Evolutionary conservation across 306 rosid genomes (phyloP).

Genomic region (Sphenostylis stenocarpa): DNA sequence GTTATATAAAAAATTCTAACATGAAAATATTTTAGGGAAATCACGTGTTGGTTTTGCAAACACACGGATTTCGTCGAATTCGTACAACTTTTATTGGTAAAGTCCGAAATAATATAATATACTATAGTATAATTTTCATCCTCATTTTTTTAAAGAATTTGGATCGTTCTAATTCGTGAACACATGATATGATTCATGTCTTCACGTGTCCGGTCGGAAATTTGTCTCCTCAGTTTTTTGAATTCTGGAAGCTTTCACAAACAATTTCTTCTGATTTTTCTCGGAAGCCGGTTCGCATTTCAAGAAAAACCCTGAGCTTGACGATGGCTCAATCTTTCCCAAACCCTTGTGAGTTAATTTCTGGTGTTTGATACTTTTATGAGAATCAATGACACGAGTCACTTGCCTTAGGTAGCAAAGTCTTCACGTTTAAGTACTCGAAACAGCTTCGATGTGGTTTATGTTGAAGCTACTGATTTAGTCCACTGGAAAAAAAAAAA

Average conservation of each 20-base stretch:
- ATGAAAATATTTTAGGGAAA: neutral
- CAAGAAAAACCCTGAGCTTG: conserved; percentile 27
- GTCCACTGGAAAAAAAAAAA: neutral
- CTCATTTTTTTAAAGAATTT: neutral
- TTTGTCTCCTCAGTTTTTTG: neutral
- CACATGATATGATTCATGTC: neutral
- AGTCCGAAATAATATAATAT: neutral
- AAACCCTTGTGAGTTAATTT: conserved; percentile 47
- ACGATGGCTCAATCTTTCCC: conserved; percentile 55
- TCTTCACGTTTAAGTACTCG: neutral
- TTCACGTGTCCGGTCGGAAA: neutral
- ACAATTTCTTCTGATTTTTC: neutral
- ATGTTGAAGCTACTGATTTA: neutral
- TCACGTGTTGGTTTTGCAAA: neutral
- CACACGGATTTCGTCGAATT: neutral
- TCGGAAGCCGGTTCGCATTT: conserved; percentile 5
- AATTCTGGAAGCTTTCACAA: conserved; percentile 3
- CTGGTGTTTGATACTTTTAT: neutral
- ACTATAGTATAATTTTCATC: neutral
- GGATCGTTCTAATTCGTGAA: neutral
- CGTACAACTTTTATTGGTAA: neutral
- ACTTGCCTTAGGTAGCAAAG: neutral
- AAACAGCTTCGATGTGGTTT: neutral
- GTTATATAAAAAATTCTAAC: neutral
- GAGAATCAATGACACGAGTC: neutral